Evolutionary conservation across 2,329 filamentous ascomycete species (phyloP).

Genomic region (Aspergillus viridinutans): DNA sequence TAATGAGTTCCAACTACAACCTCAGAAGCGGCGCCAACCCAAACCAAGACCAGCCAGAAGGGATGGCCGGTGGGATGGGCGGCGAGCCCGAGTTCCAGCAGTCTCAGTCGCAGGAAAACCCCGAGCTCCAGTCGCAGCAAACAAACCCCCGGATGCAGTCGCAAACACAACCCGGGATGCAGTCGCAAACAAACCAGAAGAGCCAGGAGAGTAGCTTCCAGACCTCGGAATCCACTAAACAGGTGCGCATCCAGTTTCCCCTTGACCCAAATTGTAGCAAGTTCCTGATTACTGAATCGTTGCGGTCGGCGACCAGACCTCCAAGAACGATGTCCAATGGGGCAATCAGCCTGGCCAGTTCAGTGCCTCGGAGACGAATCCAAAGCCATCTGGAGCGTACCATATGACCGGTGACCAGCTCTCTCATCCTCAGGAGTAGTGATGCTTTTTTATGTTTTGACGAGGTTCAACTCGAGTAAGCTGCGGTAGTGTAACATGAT

Average conservation of each 20-base stretch:
- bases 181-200: not conserved
- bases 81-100: conserved; percentile 15
- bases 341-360: not conserved
- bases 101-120: not conserved
- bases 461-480: not conserved
- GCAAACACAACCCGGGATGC: not conserved
- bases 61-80: conserved; percentile 30
- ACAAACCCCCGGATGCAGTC: not conserved
- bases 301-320: not conserved
- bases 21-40: conserved; percentile 41
- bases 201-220: not conserved
- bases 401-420: conserved; percentile 1
- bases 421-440: conserved; percentile 6
- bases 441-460: not conserved
- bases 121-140: not conserved
- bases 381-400: not conserved
- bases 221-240: not conserved
- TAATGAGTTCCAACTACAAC: conserved; percentile 25
- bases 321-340: not conserved
- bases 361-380: not conserved
- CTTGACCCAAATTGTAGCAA: not conserved
- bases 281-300: not conserved
- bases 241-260: not conserved
- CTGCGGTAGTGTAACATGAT: not conserved
- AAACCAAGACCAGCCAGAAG: conserved; percentile 43